Conservation (phyloP, 2,329 filamentous ascomycete species). For the Cytospora piceicola region DNA sequence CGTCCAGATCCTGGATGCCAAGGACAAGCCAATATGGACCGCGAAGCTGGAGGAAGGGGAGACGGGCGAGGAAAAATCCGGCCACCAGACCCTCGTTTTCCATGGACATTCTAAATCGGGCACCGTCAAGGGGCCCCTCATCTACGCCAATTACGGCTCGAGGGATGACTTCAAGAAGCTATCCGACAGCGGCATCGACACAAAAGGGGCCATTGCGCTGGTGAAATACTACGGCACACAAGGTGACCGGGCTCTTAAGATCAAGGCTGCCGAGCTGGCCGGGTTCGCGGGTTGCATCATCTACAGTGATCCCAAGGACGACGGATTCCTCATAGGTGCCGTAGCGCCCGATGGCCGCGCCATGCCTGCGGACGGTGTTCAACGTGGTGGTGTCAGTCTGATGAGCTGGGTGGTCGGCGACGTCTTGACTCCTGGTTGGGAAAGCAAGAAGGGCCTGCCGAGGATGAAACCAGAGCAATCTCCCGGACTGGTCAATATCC, state of each 20-base stretch:
- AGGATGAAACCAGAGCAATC: constrained; percentile 72
- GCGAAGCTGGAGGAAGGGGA: constrained; percentile 82
- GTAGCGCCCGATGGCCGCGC: constrained; percentile 77
- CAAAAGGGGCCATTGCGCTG: constrained; percentile 80
- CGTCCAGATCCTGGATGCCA: constrained; percentile 76
- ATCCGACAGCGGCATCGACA: constrained; percentile 70
- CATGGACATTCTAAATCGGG: constrained; percentile 89
- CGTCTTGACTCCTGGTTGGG: constrained; percentile 87
- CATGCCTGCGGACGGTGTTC: constrained; percentile 81
- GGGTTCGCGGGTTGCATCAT: constrained; percentile 88
- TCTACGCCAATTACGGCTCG: constrained; percentile 93
- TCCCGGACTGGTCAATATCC: constrained; percentile 76
- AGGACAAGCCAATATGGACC: constrained; percentile 69
- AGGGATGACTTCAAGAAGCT: constrained; percentile 79
- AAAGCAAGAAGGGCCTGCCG: constrained; percentile 66
- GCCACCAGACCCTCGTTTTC: constrained; percentile 76
- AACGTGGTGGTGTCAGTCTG: constrained; percentile 79
- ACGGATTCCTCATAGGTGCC: constrained; percentile 76
- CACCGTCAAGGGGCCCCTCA: constrained; percentile 80
- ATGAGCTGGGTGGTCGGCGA: constrained; percentile 86
- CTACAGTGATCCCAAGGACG: constrained; percentile 87
- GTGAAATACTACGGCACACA: constrained; percentile 80
- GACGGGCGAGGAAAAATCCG: constrained; percentile 63
- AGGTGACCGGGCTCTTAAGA: constrained; percentile 74
- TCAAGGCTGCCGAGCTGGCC: constrained; percentile 85